phyloP scores from a whole-genome alignment of 73 alveolate species.

The Tetrahymena elliotti region DNA sequence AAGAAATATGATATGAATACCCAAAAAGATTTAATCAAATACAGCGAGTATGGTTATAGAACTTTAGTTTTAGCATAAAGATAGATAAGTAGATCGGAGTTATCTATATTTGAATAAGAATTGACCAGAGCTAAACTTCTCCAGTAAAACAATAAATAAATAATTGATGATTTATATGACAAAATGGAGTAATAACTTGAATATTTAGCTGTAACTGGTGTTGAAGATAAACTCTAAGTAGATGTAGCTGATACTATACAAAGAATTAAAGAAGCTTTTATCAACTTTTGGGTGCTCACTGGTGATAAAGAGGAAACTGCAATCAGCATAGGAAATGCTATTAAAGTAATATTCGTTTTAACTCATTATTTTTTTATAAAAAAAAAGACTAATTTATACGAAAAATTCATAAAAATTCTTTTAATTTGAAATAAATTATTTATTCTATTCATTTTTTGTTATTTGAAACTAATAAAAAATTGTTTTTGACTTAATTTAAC shows the following conservation, averaged over 20 bases:
- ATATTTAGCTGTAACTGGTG: constrained; percentile 88
- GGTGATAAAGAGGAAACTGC: constrained; percentile 97
- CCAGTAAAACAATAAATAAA: neutral
- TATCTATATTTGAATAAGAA: constrained; percentile 49
- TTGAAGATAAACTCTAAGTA: constrained; percentile 94
- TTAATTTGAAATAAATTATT: no score
- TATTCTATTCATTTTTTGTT: no score
- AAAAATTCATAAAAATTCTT: no score
- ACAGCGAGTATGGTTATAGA: constrained; percentile 88
- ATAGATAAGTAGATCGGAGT: constrained; percentile 39
- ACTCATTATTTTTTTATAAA: neutral
- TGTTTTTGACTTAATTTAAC: neutral
- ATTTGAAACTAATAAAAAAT: no score
- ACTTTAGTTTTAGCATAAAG: constrained; percentile 80
- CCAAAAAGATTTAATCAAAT: constrained; percentile 32
- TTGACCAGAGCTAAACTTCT: constrained; percentile 27
- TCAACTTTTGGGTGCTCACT: constrained; percentile 91
- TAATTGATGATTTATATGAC: constrained; percentile 48
- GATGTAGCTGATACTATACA: constrained; percentile 96
- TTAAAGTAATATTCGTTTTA: constrained; percentile 38
- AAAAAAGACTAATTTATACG: constrained; percentile 32
- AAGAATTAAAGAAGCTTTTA: constrained; percentile 78
- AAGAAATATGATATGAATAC: constrained; percentile 5
- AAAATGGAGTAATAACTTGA: constrained; percentile 73
- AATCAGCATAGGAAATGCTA: constrained; percentile 68